Evolutionary conservation across 495 filamentous ascomycete genomes (phyloP).

Genomic region (Penicillium manginii): DNA sequence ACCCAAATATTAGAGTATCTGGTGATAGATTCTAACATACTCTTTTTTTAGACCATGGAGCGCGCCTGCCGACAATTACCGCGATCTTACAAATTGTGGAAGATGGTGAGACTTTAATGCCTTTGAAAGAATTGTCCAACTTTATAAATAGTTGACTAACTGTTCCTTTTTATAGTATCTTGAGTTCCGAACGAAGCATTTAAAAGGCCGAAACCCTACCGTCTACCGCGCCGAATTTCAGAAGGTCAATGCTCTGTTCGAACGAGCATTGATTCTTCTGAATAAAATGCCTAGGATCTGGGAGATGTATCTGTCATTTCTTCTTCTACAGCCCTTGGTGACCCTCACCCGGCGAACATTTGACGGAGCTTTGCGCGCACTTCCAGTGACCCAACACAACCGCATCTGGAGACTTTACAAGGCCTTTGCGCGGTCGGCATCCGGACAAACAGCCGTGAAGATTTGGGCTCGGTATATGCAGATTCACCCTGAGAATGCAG

Average conservation of each 20-base stretch:
- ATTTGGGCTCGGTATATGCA: conserved; percentile 98
- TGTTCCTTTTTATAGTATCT: conserved; percentile 66
- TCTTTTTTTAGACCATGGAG: conserved; percentile 64
- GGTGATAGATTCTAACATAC: conserved; percentile 12
- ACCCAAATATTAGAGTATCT: not conserved
- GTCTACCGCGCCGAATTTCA: conserved; percentile 79
- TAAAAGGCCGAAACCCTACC: conserved; percentile 81
- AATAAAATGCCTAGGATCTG: conserved; percentile 99
- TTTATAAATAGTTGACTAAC: conserved; percentile 8
- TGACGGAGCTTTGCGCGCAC: conserved; percentile 88
- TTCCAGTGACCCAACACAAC: conserved; percentile 97
- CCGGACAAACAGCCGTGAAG: conserved; percentile 86
- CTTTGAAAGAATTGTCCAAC: not conserved
- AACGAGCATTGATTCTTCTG: conserved; percentile 88
- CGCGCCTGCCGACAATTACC: conserved; percentile 87
- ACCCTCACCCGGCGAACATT: conserved; percentile 91
- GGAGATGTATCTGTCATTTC: conserved; percentile 95
- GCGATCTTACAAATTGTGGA: conserved; percentile 98
- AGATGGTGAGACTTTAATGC: conserved; percentile 65
- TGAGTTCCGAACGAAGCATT: conserved; percentile 79
- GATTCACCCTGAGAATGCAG: conserved; percentile 92
- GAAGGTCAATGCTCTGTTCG: conserved; percentile 95
- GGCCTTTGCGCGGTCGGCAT: conserved; percentile 90
- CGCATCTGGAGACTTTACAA: conserved; percentile 94
- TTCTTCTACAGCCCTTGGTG: conserved; percentile 87